These are phyloP conservation scores for Suhomyces terraborum DNA, from an alignment of 1,139 yeast genomes.

Conservation along the genomic window DNA sequence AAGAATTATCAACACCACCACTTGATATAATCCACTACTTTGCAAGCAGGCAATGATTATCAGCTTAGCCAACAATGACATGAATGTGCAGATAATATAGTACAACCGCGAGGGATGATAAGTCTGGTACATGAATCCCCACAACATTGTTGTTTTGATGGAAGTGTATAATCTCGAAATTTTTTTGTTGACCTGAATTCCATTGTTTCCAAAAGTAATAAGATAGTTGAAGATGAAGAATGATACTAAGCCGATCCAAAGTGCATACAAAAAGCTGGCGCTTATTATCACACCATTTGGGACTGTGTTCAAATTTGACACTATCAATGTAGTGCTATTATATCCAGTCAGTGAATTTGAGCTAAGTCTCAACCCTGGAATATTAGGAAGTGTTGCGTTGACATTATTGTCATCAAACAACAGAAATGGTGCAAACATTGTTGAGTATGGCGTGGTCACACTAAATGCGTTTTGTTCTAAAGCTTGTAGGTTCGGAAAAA, in stretches of 20 bases:
- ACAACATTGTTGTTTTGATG: slow-evolving; percentile 45
- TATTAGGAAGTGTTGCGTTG: slow-evolving; percentile 1
- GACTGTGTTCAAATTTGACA: slow-evolving; percentile 4
- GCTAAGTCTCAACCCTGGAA: neutral
- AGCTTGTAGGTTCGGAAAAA: slow-evolving; percentile 20
- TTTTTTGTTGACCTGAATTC: slow-evolving; percentile 24
- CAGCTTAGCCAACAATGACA: slow-evolving; percentile 35
- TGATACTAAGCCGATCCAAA: slow-evolving; percentile 33
- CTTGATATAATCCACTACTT: slow-evolving; percentile 46
- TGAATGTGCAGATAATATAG: slow-evolving; percentile 40
- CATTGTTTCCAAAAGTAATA: slow-evolving; percentile 23
- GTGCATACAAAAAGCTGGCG: slow-evolving; percentile 35
- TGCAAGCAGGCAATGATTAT: slow-evolving; percentile 49
- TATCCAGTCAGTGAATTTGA: neutral
- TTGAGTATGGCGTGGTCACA: slow-evolving; percentile 30
- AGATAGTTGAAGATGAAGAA: slow-evolving; percentile 39
- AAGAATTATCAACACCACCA: slow-evolving; percentile 37
- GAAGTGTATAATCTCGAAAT: slow-evolving; percentile 49
- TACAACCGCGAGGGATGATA: slow-evolving; percentile 46
- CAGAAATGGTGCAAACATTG: slow-evolving; percentile 20
- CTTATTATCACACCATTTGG: slow-evolving; percentile 24
- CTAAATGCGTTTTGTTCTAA: slow-evolving; percentile 30
- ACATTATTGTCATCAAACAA: neutral
- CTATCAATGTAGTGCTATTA: neutral
- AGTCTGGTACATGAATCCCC: slow-evolving; percentile 49